Evolutionary conservation across 139 green algal genomes (phyloP).

Genomic region (Micractinium conductrix): DNA sequence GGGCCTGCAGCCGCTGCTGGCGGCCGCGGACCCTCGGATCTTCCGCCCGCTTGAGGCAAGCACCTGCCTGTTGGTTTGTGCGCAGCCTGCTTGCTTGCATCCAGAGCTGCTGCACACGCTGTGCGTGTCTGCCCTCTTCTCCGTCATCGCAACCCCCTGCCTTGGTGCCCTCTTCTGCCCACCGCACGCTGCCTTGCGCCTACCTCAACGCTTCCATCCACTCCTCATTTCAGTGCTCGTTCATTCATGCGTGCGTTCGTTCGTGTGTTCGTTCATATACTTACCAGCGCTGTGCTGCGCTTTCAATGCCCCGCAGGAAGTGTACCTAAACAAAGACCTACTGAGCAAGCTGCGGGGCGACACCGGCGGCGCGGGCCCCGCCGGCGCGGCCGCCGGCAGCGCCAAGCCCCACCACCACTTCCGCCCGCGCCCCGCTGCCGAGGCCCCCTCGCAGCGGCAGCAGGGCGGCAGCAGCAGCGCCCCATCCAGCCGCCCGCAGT

Average conservation of each 20-base stretch:
- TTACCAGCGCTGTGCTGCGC: neutral
- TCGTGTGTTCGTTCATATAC: neutral
- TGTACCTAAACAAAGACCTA: constrained; percentile 40
- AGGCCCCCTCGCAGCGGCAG: constrained; percentile 18
- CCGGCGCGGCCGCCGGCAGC: neutral
- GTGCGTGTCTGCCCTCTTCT: too few species aligned
- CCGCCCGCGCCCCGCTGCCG: neutral
- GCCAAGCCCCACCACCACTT: constrained; percentile 36
- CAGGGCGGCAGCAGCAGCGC: neutral
- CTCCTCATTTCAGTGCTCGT: too few species aligned
- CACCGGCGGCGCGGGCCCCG: neutral
- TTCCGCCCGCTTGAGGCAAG: constrained; percentile 43
- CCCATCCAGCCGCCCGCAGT: neutral
- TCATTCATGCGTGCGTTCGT: neutral
- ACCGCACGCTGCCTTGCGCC: too few species aligned
- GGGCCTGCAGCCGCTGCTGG: neutral
- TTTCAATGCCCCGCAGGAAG: constrained; percentile 7
- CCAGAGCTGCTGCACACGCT: too few species aligned
- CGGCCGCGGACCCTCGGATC: constrained; percentile 9
- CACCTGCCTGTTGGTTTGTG: neutral
- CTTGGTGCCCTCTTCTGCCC: too few species aligned
- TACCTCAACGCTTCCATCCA: too few species aligned
- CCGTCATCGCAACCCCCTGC: too few species aligned
- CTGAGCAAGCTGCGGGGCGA: constrained; percentile 11
- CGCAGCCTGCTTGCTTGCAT: neutral